phyloP scores from a whole-genome alignment of 2,329 filamentous ascomycete genomes.

The Aspergillus sp. region DNA sequence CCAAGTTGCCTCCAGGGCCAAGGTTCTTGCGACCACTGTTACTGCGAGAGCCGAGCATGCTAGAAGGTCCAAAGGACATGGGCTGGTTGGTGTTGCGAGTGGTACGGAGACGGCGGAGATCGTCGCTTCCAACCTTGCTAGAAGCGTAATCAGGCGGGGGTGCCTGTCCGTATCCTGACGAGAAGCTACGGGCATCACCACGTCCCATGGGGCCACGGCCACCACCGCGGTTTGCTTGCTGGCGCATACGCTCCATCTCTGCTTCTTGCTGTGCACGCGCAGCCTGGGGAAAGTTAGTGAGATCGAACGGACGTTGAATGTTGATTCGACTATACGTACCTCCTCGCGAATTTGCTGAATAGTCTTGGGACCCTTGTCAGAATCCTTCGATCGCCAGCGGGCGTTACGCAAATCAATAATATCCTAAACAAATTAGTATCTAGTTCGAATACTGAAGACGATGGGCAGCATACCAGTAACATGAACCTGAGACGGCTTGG shows the following conservation, averaged over 20 bases:
- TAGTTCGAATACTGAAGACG: background rate
- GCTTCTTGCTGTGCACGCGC: slow-evolving; percentile 77
- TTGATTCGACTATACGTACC: slow-evolving; percentile 45
- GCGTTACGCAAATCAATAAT: slow-evolving; percentile 77
- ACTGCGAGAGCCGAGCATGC: slow-evolving; percentile 84
- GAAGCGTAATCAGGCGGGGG: slow-evolving; percentile 68
- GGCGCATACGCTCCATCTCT: slow-evolving; percentile 62
- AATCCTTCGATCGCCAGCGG: slow-evolving; percentile 83
- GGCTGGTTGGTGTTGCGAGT: slow-evolving; percentile 63
- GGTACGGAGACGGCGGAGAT: slow-evolving; percentile 74
- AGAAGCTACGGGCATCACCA: slow-evolving; percentile 84
- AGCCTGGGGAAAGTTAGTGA: slow-evolving; percentile 46
- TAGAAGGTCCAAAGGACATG: slow-evolving; percentile 74
- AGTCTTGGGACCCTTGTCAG: slow-evolving; percentile 94
- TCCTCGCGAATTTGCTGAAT: slow-evolving; percentile 87
- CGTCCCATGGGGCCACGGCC: slow-evolving; percentile 72
- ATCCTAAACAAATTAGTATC: slow-evolving; percentile 51
- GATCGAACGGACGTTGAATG: background rate
- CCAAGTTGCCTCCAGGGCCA: slow-evolving; percentile 70
- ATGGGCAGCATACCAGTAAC: slow-evolving; percentile 64
- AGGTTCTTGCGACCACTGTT: slow-evolving; percentile 76
- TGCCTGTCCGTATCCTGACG: slow-evolving; percentile 65
- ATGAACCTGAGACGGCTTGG: slow-evolving; percentile 91
- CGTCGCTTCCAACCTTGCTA: slow-evolving; percentile 88
- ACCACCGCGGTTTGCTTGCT: slow-evolving; percentile 58